Conservation (phyloP, 2,329 filamentous ascomycete species). For the Alternaria brassicae region DNA sequence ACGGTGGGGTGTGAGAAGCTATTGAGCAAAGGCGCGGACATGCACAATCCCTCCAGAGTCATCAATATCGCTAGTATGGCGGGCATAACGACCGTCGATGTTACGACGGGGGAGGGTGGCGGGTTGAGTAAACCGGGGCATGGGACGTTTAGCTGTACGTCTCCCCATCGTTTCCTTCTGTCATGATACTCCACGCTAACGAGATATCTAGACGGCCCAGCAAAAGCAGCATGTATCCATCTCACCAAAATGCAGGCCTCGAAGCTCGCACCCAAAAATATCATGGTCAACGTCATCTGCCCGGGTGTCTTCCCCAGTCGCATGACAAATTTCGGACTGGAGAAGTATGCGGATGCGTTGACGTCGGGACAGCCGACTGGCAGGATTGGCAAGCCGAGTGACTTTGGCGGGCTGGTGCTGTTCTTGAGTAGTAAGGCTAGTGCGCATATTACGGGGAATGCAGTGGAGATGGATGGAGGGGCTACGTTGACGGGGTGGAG, state of each 20-base stretch:
- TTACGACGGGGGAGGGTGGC: conserved; percentile 56
- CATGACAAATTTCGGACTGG: conserved; percentile 62
- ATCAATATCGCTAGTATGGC: conserved; percentile 63
- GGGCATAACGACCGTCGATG: conserved; percentile 53
- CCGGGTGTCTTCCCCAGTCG: conserved; percentile 60
- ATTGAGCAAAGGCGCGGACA: conserved; percentile 55
- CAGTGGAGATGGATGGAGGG: conserved; percentile 58
- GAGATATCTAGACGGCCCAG: conserved; percentile 53
- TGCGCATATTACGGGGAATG: conserved; percentile 57
- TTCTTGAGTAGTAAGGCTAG: conserved; percentile 52
- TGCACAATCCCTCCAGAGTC: conserved; percentile 55
- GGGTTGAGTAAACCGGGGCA: conserved; percentile 61
- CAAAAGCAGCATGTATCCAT: conserved; percentile 62
- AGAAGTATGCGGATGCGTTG: conserved; percentile 58
- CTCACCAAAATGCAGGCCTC: conserved; percentile 60
- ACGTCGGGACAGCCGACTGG: conserved; percentile 56
- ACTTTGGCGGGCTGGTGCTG: conserved; percentile 57
- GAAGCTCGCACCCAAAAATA: conserved; percentile 60
- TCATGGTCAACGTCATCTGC: conserved; percentile 59
- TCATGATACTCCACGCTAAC: not conserved
- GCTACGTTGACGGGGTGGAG: conserved; percentile 54
- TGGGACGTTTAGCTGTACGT: conserved; percentile 59
- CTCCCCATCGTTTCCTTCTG: not conserved
- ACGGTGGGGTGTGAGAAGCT: conserved; percentile 56
- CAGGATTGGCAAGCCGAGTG: conserved; percentile 56